Percentiles rank a stretch among this genome's conserved stretches.
Conservation (phyloP, 495 filamentous ascomycete genomes). For the Penicillium lividum region DNA sequence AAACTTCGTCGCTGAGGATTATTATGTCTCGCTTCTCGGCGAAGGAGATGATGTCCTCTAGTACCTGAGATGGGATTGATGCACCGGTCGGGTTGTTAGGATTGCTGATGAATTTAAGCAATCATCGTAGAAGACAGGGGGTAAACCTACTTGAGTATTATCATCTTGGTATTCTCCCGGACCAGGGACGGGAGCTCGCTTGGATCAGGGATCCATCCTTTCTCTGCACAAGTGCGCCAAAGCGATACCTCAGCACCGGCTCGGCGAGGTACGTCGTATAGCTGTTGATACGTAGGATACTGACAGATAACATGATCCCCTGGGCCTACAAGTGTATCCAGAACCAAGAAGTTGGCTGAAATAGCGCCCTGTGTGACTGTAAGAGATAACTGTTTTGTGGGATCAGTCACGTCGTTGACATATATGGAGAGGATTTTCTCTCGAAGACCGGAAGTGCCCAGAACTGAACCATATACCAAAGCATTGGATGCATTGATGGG, state of each 20-base stretch:
- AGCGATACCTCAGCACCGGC: conserved; percentile 73
- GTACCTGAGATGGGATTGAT: conserved; percentile 54
- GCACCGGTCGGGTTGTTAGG: conserved; percentile 82
- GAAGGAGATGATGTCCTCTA: conserved; percentile 59
- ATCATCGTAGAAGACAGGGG: neutral
- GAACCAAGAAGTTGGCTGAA: conserved; percentile 68
- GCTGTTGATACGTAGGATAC: conserved; percentile 80
- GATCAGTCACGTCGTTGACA: conserved; percentile 36
- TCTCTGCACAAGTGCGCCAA: conserved; percentile 66
- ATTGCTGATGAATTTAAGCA: conserved; percentile 39
- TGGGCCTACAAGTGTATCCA: conserved; percentile 68
- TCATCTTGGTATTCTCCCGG: conserved; percentile 66
- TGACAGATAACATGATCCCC: conserved; percentile 83
- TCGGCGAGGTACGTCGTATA: conserved; percentile 70
- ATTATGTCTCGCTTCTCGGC: conserved; percentile 59
- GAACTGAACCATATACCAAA: conserved; percentile 6
- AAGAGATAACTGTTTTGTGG: conserved; percentile 34
- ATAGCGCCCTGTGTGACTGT: conserved; percentile 75
- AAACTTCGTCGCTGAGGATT: conserved; percentile 76
- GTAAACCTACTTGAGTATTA: conserved; percentile 54
- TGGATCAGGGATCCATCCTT: conserved; percentile 63
- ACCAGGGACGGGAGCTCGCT: conserved; percentile 62
- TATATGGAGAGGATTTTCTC: conserved; percentile 14
- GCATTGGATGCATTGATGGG: neutral
- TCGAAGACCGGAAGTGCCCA: conserved; percentile 7